phyloP scores from a whole-genome alignment of 2,329 filamentous ascomycete species.

The Diplodia intermedia region DNA sequence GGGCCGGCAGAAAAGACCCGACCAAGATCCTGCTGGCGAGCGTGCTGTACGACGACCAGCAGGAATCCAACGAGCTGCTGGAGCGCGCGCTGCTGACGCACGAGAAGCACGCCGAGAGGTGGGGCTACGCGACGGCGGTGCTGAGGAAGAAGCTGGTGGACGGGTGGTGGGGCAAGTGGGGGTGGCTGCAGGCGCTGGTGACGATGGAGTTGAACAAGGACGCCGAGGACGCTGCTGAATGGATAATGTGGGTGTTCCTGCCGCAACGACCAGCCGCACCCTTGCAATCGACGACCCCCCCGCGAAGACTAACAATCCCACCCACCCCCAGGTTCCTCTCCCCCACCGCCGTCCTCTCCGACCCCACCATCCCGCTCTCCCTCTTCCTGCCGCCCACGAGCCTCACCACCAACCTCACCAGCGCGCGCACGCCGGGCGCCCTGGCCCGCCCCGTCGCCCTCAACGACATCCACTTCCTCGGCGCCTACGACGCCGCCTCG shows the following conservation, averaged over 20 bases:
- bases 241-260: slow-evolving; percentile 40
- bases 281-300: too few species aligned
- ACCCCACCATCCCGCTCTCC: slow-evolving; percentile 41
- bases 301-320: not conserved
- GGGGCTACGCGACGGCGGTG: slow-evolving; percentile 48
- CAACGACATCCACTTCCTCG: slow-evolving; percentile 39
- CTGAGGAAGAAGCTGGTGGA: slow-evolving; percentile 43
- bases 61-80: slow-evolving; percentile 38
- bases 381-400: slow-evolving; percentile 43
- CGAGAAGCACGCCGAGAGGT: slow-evolving; percentile 42
- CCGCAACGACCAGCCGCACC: too few species aligned
- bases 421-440: slow-evolving; percentile 42
- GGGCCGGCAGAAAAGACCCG: slow-evolving; percentile 4
- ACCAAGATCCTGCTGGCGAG: slow-evolving; percentile 34
- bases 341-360: slow-evolving; percentile 41
- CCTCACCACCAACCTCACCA: slow-evolving; percentile 41
- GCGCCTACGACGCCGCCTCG: slow-evolving; percentile 39
- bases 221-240: slow-evolving; percentile 38
- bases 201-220: slow-evolving; percentile 42
- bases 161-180: slow-evolving; percentile 48
- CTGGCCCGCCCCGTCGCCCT: slow-evolving; percentile 32
- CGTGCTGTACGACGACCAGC: slow-evolving; percentile 33
- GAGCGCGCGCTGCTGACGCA: slow-evolving; percentile 49
- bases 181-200: slow-evolving; percentile 40
- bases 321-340: slow-evolving; percentile 38